Evolutionary conservation across 352 stramenopile genomes (phyloP).

Genomic region (Phytopythium aichiense): DNA sequence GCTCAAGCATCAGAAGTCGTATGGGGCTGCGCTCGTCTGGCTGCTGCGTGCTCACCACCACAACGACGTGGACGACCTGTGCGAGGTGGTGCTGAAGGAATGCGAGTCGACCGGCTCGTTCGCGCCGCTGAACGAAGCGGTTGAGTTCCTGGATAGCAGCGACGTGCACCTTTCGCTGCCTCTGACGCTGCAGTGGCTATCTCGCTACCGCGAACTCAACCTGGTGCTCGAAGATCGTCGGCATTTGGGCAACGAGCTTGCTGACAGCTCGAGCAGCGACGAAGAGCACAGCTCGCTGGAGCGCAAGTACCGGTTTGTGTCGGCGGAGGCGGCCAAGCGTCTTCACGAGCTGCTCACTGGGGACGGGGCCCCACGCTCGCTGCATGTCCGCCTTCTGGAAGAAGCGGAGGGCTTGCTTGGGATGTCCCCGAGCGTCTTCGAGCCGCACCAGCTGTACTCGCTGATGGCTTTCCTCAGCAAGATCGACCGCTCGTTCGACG

Average conservation of each 20-base stretch:
- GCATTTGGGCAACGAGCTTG: constrained; percentile 11
- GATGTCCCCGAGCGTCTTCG: constrained; percentile 44
- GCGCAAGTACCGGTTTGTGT: constrained; percentile 51
- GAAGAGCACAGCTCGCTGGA: constrained; percentile 27
- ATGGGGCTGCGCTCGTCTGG: constrained; percentile 60
- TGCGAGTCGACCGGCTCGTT: constrained; percentile 35
- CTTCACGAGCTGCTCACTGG: constrained; percentile 48
- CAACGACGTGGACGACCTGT: constrained; percentile 51
- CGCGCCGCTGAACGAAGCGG: constrained; percentile 49
- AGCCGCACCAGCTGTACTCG: constrained; percentile 49
- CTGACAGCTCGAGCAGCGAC: constrained; percentile 6
- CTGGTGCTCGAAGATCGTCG: constrained; percentile 63
- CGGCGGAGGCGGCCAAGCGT: constrained; percentile 56
- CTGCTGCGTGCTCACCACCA: constrained; percentile 52
- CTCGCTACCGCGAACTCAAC: constrained; percentile 65
- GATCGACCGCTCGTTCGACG: constrained; percentile 64
- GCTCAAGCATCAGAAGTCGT: constrained; percentile 34
- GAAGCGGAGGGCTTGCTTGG: constrained; percentile 51
- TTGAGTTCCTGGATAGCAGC: constrained; percentile 57
- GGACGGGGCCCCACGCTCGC: constrained; percentile 30
- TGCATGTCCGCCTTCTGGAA: constrained; percentile 39
- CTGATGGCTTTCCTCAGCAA: constrained; percentile 60
- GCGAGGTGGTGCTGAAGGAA: constrained; percentile 48
- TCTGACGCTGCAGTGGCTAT: constrained; percentile 51
- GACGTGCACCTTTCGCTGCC: constrained; percentile 34